phyloP scores from a whole-genome alignment of 306 rosid species.

The Lathyrus tuberosus region DNA sequence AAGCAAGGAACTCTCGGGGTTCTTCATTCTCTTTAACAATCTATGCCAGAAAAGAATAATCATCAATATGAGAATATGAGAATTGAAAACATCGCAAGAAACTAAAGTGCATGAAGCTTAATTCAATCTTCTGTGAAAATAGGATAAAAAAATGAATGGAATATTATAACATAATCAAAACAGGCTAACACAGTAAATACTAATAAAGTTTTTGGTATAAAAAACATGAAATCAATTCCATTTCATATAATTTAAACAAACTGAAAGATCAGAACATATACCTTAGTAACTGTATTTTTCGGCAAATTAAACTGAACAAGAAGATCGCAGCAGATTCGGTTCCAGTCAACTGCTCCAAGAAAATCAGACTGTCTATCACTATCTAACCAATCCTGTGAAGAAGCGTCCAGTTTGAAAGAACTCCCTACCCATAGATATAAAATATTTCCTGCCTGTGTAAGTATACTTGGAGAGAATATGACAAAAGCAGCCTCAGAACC shows the following conservation, averaged over 20 bases:
- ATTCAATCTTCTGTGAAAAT: too few relatives aligned
- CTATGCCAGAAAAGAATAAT: conserved; percentile 49
- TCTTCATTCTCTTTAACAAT: conserved; percentile 81
- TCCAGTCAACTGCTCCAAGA: conserved; percentile 65
- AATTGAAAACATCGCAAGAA: conserved; percentile 20
- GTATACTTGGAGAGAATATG: conserved; percentile 63
- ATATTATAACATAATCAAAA: too few relatives aligned
- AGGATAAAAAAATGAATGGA: too few relatives aligned
- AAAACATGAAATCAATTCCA: conserved; percentile 19
- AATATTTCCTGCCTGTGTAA: conserved; percentile 46
- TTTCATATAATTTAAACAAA: neutral
- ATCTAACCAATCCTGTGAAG: conserved; percentile 51
- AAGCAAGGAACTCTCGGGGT: conserved; percentile 65
- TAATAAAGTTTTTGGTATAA: neutral
- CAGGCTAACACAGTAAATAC: too few relatives aligned
- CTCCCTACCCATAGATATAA: conserved; percentile 88
- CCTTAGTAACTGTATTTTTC: conserved; percentile 67
- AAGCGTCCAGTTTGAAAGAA: conserved; percentile 53
- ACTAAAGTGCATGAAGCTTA: too few relatives aligned
- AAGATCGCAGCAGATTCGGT: conserved; percentile 58
- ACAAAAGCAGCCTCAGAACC: conserved; percentile 76
- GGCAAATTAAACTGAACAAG: conserved; percentile 64
- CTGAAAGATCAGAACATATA: conserved; percentile 47
- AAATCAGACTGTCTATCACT: conserved; percentile 56
- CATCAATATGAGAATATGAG: conserved; percentile 36